Evolutionary conservation across 768 basidiomycete species (phyloP).

Genomic region (Boletus sensibilis): DNA sequence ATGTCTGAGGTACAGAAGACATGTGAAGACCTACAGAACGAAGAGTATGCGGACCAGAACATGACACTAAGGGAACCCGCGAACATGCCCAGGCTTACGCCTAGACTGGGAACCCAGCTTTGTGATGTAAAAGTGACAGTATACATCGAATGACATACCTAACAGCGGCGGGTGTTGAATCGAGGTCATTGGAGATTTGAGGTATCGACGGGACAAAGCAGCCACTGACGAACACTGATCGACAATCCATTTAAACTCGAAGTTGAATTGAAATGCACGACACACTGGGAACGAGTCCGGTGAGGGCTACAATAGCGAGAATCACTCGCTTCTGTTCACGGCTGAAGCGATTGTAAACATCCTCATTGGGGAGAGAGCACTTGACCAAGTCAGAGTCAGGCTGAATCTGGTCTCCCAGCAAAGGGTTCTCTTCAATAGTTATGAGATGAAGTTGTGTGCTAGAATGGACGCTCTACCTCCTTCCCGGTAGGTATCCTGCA

Average conservation of each 20-base stretch:
- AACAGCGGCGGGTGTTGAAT: slow-evolving; percentile 54
- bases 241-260: background rate
- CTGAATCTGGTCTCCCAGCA: slow-evolving; percentile 17
- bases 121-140: background rate
- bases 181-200: slow-evolving; percentile 63
- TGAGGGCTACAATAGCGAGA: slow-evolving; percentile 54
- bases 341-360: slow-evolving; percentile 61
- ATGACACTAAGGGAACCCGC: slow-evolving; percentile 47
- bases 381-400: background rate
- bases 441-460: slow-evolving; percentile 6
- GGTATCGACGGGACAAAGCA: slow-evolving; percentile 77
- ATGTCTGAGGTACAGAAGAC: background rate
- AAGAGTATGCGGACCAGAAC: slow-evolving; percentile 51
- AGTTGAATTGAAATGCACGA: background rate
- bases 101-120: slow-evolving; percentile 33
- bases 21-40: slow-evolving; percentile 42
- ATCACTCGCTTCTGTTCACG: slow-evolving; percentile 50
- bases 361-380: slow-evolving; percentile 17
- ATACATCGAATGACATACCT: slow-evolving; percentile 38
- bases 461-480: background rate
- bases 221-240: slow-evolving; percentile 62
- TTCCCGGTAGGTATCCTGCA: no score
- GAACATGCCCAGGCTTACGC: slow-evolving; percentile 52
- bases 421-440: slow-evolving; percentile 30
- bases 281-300: slow-evolving; percentile 64